phyloP scores from a whole-genome alignment of 352 stramenopile species.

The Saprolegnia parasitica region DNA sequence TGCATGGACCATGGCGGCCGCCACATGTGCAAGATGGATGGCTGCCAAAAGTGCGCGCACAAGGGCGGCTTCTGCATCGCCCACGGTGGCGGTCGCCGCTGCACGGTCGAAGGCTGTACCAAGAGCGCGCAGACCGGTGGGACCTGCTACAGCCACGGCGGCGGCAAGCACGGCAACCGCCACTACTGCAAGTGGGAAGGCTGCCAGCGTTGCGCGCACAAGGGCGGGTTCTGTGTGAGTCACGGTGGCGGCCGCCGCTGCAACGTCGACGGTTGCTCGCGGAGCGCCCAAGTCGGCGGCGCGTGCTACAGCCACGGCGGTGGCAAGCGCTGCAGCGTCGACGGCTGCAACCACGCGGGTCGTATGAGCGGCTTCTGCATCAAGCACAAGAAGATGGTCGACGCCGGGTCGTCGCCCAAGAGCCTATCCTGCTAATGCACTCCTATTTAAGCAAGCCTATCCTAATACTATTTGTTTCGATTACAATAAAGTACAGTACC shows the following conservation, averaged over 20 bases:
- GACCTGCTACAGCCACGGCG: conserved; percentile 76
- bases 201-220: conserved; percentile 68
- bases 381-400: conserved; percentile 49
- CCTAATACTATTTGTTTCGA: background rate
- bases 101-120: conserved; percentile 43
- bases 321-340: conserved; percentile 62
- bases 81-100: conserved; percentile 67
- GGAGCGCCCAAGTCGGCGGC: conserved; percentile 66
- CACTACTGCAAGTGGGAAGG: conserved; percentile 66
- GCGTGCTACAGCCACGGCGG: conserved; percentile 79
- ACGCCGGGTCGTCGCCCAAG: conserved; percentile 15
- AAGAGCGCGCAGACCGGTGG: conserved; percentile 72
- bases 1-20: conserved; percentile 70
- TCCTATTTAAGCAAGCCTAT: background rate
- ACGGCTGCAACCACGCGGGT: conserved; percentile 70
- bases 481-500: too few species aligned
- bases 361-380: conserved; percentile 79
- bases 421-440: background rate
- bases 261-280: conserved; percentile 44
- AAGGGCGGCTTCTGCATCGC: conserved; percentile 73
- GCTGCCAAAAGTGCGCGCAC: conserved; percentile 68
- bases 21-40: conserved; percentile 66
- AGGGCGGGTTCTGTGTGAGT: conserved; percentile 69
- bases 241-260: conserved; percentile 70
- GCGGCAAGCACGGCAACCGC: conserved; percentile 56